phyloP scores from a whole-genome alignment of 2,329 filamentous ascomycete species.

The Colletotrichum tanaceti region DNA sequence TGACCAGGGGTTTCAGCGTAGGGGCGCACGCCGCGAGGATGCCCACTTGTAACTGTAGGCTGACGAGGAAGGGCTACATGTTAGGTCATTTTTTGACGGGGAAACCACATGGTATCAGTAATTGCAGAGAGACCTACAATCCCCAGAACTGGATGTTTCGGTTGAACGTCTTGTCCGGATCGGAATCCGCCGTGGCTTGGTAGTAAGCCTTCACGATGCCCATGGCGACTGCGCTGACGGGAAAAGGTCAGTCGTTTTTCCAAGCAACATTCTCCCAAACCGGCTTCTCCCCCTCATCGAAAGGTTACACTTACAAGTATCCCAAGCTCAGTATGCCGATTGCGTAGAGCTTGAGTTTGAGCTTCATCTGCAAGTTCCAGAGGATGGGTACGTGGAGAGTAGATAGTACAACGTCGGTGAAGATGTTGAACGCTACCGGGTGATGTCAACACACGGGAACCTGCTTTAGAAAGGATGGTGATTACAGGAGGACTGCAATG shows the following conservation, averaged over 20 bases:
- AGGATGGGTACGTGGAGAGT: constrained; percentile 56
- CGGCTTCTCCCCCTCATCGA: no score
- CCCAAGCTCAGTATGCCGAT: constrained; percentile 56
- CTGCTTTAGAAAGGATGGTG: background rate
- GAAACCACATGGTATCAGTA: no score
- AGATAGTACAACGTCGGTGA: constrained; percentile 56
- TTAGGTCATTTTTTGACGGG: no score
- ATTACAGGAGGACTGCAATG: background rate
- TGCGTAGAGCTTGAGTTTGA: constrained; percentile 52
- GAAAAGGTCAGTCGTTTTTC: background rate
- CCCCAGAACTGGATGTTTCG: constrained; percentile 48
- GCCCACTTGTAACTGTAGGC: constrained; percentile 54
- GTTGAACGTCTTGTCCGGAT: constrained; percentile 49
- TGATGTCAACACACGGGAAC: background rate
- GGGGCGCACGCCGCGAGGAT: constrained; percentile 55
- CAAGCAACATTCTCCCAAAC: no score
- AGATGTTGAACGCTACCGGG: constrained; percentile 52
- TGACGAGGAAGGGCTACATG: constrained; percentile 41
- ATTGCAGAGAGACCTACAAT: constrained; percentile 46
- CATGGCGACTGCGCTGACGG: constrained; percentile 51
- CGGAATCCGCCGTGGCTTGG: constrained; percentile 48
- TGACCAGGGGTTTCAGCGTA: constrained; percentile 52
- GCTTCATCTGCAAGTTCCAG: constrained; percentile 54
- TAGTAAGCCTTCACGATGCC: constrained; percentile 54
- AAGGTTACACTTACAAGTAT: constrained; percentile 49